Base-by-base conservation (phyloP, 2,329 filamentous ascomycete species). In the Aspergillus sp. region DNA sequence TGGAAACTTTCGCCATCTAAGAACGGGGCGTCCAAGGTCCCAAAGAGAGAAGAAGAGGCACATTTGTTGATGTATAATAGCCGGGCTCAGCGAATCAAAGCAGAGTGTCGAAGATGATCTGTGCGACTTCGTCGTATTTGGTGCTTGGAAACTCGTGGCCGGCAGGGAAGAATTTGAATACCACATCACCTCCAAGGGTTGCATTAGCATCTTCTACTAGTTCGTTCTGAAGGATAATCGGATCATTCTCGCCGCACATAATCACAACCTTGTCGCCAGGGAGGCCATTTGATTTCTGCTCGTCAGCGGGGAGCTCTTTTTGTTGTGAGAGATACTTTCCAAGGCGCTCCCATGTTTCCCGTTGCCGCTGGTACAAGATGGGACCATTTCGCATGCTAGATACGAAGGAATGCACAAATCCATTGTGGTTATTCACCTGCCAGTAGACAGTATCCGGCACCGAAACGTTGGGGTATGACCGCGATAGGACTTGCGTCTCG, bases 81-180 rank as follows among this genome's bases (percentile, higher is more conserved):
- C 27, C 19, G 23, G n/a, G 31, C 21, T 39, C 47, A 24, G 21
- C 12, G 35, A 46, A 41, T 64, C 52, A 66, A 60, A 59, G 23
- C 52, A 64, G 56, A 46, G 78, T 76, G 15, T 75, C 73, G 50
- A 71, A 66, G 40, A 86, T 79, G n/a, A 74, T 72, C n/a, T 78
- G 71, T 1, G 84, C 85, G 56, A 90, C 80, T 55, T 86, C 82
- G 9, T 78, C 75, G 3, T 84, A 84, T 56, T 81, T 81, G 12
- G 83, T 83, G 62, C 90, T 85, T 1, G 86, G 86, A 59, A 91
- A 77, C 66, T 91, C 89, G 69, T 92, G 90, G 0, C 88, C 89
- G 4, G 84, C 87, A 23, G 84, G 79, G 15, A 90, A 66, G 23
- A 83, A 74, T 43, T 80, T 76, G 50, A 87, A 80, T 56, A 83